Evolutionary conservation across 2,329 filamentous ascomycete species (phyloP).

Genomic region (Fusarium sp.): DNA sequence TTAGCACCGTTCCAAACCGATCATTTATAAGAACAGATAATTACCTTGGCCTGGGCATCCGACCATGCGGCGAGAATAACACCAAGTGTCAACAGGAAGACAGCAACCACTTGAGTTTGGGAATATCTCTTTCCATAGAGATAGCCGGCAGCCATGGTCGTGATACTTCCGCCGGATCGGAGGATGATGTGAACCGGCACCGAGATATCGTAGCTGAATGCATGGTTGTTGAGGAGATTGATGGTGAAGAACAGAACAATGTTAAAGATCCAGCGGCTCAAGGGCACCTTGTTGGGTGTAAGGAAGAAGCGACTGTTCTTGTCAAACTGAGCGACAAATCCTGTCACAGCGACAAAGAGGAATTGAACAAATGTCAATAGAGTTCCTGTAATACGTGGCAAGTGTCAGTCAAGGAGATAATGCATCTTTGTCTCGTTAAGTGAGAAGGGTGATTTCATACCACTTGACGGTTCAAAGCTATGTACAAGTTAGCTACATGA

Average conservation of each 20-base stretch:
- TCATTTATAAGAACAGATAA: slow-evolving; percentile 27
- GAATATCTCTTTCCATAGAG: slow-evolving; percentile 89
- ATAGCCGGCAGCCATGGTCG: slow-evolving; percentile 92
- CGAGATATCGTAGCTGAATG: slow-evolving; percentile 96
- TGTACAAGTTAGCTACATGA: slow-evolving; percentile 27
- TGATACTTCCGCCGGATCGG: slow-evolving; percentile 94
- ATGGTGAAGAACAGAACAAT: slow-evolving; percentile 93
- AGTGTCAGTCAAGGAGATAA: slow-evolving; percentile 33
- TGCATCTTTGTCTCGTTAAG: background rate
- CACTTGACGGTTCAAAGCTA: slow-evolving; percentile 87
- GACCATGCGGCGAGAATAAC: slow-evolving; percentile 92
- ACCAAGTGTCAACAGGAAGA: slow-evolving; percentile 85
- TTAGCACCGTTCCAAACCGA: background rate
- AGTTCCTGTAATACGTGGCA: slow-evolving; percentile 69
- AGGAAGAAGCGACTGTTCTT: slow-evolving; percentile 78
- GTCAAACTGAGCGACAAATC: slow-evolving; percentile 83
- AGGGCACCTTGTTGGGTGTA: slow-evolving; percentile 82
- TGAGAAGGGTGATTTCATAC: slow-evolving; percentile 60
- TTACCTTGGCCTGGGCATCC: slow-evolving; percentile 86
- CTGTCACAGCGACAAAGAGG: slow-evolving; percentile 83
- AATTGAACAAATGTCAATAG: slow-evolving; percentile 93
- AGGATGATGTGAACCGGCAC: slow-evolving; percentile 98
- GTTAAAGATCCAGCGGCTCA: slow-evolving; percentile 88
- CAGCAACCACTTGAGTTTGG: slow-evolving; percentile 83
- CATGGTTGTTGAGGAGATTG: slow-evolving; percentile 97